Evolutionary conservation across 2,329 filamentous ascomycete species (phyloP).

Genomic region (Coleophoma eucalyptorum): DNA sequence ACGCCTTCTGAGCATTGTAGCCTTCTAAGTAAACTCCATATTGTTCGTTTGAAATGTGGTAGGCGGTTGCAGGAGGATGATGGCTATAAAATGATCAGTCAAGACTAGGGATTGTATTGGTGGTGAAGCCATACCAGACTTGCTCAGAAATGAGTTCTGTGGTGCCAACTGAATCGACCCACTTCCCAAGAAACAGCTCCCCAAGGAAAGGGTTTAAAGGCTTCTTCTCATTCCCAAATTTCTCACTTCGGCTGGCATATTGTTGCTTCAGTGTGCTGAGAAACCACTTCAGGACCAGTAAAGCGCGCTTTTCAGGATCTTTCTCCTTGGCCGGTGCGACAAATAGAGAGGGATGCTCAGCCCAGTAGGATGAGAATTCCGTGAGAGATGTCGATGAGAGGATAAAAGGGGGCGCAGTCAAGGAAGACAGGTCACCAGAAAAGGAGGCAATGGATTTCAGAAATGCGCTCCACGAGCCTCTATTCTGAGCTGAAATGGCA

Average conservation of each 20-base stretch:
- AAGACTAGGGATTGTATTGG: neutral
- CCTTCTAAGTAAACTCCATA: slow-evolving; percentile 77
- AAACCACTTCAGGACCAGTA: slow-evolving; percentile 96
- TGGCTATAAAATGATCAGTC: slow-evolving; percentile 47
- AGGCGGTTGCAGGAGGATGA: slow-evolving; percentile 92
- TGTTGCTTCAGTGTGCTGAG: slow-evolving; percentile 89
- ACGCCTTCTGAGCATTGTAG: slow-evolving; percentile 95
- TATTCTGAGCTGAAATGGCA: slow-evolving; percentile 24
- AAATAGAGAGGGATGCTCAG: slow-evolving; percentile 73
- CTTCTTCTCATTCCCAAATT: slow-evolving; percentile 91
- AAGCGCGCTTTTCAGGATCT: slow-evolving; percentile 75
- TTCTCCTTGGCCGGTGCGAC: slow-evolving; percentile 76
- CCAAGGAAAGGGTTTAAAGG: slow-evolving; percentile 94
- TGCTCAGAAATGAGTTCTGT: slow-evolving; percentile 91
- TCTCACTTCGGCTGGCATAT: slow-evolving; percentile 69
- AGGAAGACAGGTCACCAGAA: slow-evolving; percentile 75
- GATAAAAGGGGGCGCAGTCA: slow-evolving; percentile 81
- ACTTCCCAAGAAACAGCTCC: slow-evolving; percentile 88
- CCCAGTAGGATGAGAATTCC: slow-evolving; percentile 82
- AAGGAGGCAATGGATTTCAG: slow-evolving; percentile 70
- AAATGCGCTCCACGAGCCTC: slow-evolving; percentile 26
- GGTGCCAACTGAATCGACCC: slow-evolving; percentile 77
- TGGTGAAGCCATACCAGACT: slow-evolving; percentile 56
- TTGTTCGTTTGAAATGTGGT: slow-evolving; percentile 83
- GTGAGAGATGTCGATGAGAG: slow-evolving; percentile 74